Conservation (phyloP, 441 rosid species). For the Jatropha podagrica region DNA sequence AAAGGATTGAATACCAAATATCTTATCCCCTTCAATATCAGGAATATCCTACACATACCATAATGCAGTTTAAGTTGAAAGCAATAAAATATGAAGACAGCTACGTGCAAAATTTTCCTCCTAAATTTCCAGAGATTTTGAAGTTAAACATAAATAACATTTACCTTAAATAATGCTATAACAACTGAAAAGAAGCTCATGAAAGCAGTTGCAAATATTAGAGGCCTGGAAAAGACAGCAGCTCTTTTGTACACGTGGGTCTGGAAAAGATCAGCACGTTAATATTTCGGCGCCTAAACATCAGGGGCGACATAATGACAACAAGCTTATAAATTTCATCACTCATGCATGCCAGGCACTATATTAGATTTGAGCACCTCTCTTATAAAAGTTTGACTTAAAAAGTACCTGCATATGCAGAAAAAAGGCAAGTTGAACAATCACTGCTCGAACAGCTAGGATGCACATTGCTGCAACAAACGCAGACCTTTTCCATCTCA, state of each 20-base stretch:
- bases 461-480: slow-evolving; percentile 94
- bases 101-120: background rate
- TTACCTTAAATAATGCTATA: slow-evolving; percentile 93
- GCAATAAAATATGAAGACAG: background rate
- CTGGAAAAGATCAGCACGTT: slow-evolving; percentile 42
- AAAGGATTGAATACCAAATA: slow-evolving; percentile 79
- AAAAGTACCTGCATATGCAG: slow-evolving; percentile 78
- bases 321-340: background rate
- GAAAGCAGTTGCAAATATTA: slow-evolving; percentile 89
- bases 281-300: slow-evolving; percentile 7
- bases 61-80: slow-evolving; percentile 15
- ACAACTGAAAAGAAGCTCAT: slow-evolving; percentile 98
- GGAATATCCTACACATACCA: slow-evolving; percentile 71
- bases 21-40: slow-evolving; percentile 91
- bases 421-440: slow-evolving; percentile 89
- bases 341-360: background rate
- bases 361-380: background rate
- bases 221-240: slow-evolving; percentile 58
- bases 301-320: no score
- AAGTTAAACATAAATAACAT: background rate
- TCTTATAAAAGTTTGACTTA: background rate
- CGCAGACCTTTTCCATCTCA: slow-evolving; percentile 97
- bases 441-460: slow-evolving; percentile 84
- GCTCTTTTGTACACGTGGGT: slow-evolving; percentile 75
- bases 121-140: background rate